Conservation (phyloP, 2,329 filamentous ascomycete genomes). For the Cordyceps tenuipes region DNA sequence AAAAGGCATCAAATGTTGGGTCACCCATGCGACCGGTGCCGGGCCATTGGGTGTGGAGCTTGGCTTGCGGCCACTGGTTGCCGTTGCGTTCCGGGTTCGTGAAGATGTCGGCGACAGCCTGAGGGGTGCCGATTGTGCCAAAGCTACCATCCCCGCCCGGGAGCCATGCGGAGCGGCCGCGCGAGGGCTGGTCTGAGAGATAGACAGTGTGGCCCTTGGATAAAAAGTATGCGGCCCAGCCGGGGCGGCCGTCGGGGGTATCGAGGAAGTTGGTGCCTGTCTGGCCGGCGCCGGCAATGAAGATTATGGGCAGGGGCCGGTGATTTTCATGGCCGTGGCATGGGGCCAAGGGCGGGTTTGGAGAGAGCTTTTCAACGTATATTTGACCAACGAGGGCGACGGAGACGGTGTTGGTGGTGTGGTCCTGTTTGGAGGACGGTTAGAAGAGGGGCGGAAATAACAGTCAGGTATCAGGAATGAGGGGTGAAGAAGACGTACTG, state of each 20-base stretch:
- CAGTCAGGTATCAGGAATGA: not conserved
- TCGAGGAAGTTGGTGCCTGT: slow-evolving; percentile 27
- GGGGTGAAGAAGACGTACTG: slow-evolving; percentile 10
- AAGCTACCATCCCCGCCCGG: slow-evolving; percentile 18
- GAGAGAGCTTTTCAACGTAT: slow-evolving; percentile 26
- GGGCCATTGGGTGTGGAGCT: slow-evolving; percentile 26
- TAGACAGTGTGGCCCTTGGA: slow-evolving; percentile 32
- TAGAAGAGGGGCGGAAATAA: not conserved
- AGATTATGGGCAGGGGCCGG: slow-evolving; percentile 22
- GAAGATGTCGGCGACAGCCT: slow-evolving; percentile 21
- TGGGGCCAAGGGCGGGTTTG: slow-evolving; percentile 13
- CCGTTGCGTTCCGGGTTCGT: slow-evolving; percentile 18
- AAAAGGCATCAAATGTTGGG: slow-evolving; percentile 38
- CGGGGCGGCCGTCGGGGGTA: slow-evolving; percentile 32
- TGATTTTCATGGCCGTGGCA: not conserved
- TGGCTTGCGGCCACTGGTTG: slow-evolving; percentile 24
- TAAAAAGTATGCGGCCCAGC: slow-evolving; percentile 34
- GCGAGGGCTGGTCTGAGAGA: slow-evolving; percentile 29
- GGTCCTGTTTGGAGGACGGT: slow-evolving; percentile 9
- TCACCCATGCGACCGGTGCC: slow-evolving; percentile 30
- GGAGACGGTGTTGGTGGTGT: slow-evolving; percentile 12
- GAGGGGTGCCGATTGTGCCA: slow-evolving; percentile 19
- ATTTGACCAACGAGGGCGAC: slow-evolving; percentile 21
- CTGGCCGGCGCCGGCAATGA: slow-evolving; percentile 24
- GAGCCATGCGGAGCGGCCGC: slow-evolving; percentile 24